These are phyloP conservation scores for Stachybotrys elegans DNA, from an alignment of 2,329 filamentous ascomycete genomes.

Conservation along the genomic window DNA sequence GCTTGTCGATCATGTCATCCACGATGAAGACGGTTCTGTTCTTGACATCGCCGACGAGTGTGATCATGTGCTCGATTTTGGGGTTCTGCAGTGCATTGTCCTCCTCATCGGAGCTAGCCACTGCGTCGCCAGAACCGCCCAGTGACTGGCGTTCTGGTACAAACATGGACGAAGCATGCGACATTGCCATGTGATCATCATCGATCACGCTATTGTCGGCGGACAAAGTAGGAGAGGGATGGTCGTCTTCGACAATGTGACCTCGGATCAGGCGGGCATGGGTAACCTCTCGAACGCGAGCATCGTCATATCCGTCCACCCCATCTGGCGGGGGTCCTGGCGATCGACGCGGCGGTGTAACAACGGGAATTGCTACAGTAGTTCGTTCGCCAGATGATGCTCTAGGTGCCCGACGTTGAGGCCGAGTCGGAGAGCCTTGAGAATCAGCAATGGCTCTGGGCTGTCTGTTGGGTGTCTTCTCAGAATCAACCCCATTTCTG, in stretches of 20 bases:
- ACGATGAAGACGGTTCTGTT: slow-evolving; percentile 88
- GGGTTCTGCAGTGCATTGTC: slow-evolving; percentile 81
- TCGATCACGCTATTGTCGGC: slow-evolving; percentile 60
- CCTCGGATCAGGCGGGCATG: slow-evolving; percentile 88
- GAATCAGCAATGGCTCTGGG: slow-evolving; percentile 34
- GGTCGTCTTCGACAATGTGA: slow-evolving; percentile 92
- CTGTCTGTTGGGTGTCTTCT: slow-evolving; percentile 15
- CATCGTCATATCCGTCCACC: slow-evolving; percentile 64
- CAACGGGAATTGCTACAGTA: slow-evolving; percentile 10
- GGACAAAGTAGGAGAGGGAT: slow-evolving; percentile 72
- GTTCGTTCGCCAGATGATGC: slow-evolving; percentile 8
- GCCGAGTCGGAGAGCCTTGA: slow-evolving; percentile 37
- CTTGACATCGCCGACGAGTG: slow-evolving; percentile 90
- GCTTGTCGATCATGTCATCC: slow-evolving; percentile 98
- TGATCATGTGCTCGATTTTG: slow-evolving; percentile 89
- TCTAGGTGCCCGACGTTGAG: slow-evolving; percentile 17
- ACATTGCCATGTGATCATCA: slow-evolving; percentile 79
- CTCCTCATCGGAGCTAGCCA: slow-evolving; percentile 83
- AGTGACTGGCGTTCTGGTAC: slow-evolving; percentile 63
- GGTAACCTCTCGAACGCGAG: slow-evolving; percentile 82
- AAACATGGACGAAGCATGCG: slow-evolving; percentile 75
- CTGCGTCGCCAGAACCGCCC: slow-evolving; percentile 79
- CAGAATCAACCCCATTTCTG: slow-evolving; percentile 13
- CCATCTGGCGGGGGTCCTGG: slow-evolving; percentile 23
- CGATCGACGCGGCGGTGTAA: slow-evolving; percentile 17